Conservation (phyloP, 2,329 filamentous ascomycete species). For the Teratosphaeria pseudoeucalypti region DNA sequence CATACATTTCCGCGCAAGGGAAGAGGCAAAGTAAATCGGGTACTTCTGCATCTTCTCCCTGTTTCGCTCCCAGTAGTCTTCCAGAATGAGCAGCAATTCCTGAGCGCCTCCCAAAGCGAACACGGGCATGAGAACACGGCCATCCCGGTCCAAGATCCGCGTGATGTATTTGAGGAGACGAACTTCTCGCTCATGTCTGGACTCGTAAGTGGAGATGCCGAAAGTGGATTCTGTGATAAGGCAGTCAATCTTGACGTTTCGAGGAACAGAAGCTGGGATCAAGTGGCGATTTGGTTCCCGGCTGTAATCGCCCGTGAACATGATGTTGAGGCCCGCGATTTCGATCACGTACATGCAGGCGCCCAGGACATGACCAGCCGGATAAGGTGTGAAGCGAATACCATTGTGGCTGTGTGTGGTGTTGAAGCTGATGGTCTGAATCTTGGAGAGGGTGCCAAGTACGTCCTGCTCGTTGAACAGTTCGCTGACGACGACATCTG, state of each 20-base stretch:
- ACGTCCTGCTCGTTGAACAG: constrained; percentile 95
- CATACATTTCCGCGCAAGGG: constrained; percentile 94
- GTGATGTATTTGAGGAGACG: constrained; percentile 95
- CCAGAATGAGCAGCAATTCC: constrained; percentile 84
- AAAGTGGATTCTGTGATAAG: constrained; percentile 97
- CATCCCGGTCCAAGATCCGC: constrained; percentile 78
- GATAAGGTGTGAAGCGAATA: constrained; percentile 92
- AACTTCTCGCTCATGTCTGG: constrained; percentile 80
- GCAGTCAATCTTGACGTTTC: constrained; percentile 83
- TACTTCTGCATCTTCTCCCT: constrained; percentile 68
- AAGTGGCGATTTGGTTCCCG: constrained; percentile 91
- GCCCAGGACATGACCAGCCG: constrained; percentile 92
- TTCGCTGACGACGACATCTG: constrained; percentile 43
- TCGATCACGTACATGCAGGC: constrained; percentile 98
- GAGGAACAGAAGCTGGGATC: constrained; percentile 83
- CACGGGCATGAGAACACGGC: constrained; percentile 85
- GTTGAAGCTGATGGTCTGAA: constrained; percentile 96
- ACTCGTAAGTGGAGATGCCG: constrained; percentile 87
- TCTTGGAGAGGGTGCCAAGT: constrained; percentile 81
- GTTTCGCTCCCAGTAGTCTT: constrained; percentile 94
- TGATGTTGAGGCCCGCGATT: constrained; percentile 89
- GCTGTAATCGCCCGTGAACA: constrained; percentile 97
- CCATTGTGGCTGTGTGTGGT: constrained; percentile 96
- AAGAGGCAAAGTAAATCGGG: constrained; percentile 96
- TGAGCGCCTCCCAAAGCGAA: constrained; percentile 91